Conservation (phyloP, 2,329 filamentous ascomycete genomes). For the Purpureocillium lavendulum region DNA sequence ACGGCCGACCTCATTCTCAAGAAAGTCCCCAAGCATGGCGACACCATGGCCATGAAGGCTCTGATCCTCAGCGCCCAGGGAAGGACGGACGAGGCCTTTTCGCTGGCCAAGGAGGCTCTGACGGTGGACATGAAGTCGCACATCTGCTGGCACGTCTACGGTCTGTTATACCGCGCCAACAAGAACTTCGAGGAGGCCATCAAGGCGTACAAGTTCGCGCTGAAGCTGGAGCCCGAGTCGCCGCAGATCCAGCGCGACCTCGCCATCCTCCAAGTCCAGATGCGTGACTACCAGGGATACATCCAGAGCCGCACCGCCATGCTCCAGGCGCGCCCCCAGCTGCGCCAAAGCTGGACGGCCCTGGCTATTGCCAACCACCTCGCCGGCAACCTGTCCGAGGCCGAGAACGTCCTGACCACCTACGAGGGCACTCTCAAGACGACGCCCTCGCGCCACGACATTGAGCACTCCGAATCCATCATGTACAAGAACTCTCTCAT, state of each 20-base stretch:
- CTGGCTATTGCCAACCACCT: slow-evolving; percentile 89
- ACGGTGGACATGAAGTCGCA: slow-evolving; percentile 98
- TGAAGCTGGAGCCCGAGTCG: slow-evolving; percentile 89
- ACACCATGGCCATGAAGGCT: slow-evolving; percentile 98
- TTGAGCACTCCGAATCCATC: slow-evolving; percentile 88
- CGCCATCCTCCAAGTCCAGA: slow-evolving; percentile 88
- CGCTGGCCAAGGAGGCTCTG: slow-evolving; percentile 83
- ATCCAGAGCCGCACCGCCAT: slow-evolving; percentile 82
- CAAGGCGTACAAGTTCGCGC: slow-evolving; percentile 96
- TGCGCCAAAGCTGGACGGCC: slow-evolving; percentile 96
- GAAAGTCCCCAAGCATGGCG: slow-evolving; percentile 92
- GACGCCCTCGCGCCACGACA: slow-evolving; percentile 65
- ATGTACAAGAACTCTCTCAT: slow-evolving; percentile 96
- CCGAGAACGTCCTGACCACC: slow-evolving; percentile 82
- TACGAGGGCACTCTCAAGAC: slow-evolving; percentile 91
- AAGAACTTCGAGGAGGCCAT: slow-evolving; percentile 99
- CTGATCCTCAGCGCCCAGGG: slow-evolving; percentile 90
- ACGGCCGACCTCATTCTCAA: slow-evolving; percentile 92
- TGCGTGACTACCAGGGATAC: slow-evolving; percentile 91
- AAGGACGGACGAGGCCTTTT: slow-evolving; percentile 89
- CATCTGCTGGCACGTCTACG: slow-evolving; percentile 99
- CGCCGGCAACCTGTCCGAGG: slow-evolving; percentile 73
- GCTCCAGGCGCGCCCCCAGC: slow-evolving; percentile 71
- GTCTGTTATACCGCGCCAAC: slow-evolving; percentile 80
- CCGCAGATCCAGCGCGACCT: slow-evolving; percentile 90